Evolutionary conservation across 306 rosid species (phyloP).

Genomic region (Mimosa bimucronata): DNA sequence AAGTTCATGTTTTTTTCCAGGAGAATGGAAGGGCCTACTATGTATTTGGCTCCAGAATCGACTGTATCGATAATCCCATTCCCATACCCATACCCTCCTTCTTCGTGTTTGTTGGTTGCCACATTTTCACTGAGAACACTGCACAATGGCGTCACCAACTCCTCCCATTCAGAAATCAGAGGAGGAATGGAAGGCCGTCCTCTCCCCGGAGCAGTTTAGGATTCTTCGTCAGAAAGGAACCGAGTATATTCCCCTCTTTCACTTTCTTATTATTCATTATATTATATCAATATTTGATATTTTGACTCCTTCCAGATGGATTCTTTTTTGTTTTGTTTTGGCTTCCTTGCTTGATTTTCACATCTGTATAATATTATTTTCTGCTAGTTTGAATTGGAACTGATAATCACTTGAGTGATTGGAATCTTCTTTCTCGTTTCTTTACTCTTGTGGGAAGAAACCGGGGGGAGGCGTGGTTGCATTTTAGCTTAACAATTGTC

Average conservation of each 20-base stretch:
- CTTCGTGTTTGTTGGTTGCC: neutral
- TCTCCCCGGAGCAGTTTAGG: slow-evolving; percentile 82
- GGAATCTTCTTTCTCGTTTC: neutral
- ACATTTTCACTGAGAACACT: neutral
- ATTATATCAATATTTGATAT: too few relatives aligned
- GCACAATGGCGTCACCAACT: slow-evolving; percentile 41
- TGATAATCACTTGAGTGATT: neutral
- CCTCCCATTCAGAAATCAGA: slow-evolving; percentile 58
- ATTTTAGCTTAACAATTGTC: neutral
- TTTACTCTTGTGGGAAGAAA: neutral
- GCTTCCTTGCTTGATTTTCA: neutral
- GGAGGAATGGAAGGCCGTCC: slow-evolving; percentile 77
- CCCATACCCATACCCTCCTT: too few relatives aligned
- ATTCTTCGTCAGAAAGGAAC: slow-evolving; percentile 86
- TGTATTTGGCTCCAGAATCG: neutral
- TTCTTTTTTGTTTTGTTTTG: neutral
- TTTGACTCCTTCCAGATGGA: neutral
- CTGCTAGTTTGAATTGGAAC: neutral
- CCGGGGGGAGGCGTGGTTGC: neutral
- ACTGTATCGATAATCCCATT: too few relatives aligned
- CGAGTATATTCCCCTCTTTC: slow-evolving; percentile 49
- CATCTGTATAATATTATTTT: neutral
- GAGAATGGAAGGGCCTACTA: neutral
- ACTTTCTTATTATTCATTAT: neutral
- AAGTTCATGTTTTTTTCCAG: slow-evolving; percentile 39